These are phyloP conservation scores for Penicillium sp. DNA, from an alignment of 2,329 filamentous ascomycete species.

Conservation along the genomic window DNA sequence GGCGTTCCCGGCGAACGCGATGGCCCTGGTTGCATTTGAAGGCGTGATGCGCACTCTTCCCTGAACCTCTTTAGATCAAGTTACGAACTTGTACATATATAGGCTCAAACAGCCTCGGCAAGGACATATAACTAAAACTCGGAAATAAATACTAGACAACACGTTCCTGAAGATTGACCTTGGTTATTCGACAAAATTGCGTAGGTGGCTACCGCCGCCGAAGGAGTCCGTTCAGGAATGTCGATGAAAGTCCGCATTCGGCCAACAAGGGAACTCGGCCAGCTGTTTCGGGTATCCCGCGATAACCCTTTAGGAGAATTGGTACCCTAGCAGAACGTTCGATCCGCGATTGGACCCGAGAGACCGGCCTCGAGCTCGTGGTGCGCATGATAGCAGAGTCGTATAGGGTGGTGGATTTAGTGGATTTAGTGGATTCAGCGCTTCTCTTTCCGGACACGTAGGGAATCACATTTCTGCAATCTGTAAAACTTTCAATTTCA, in stretches of 20 bases:
- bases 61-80: slow-evolving; percentile 21
- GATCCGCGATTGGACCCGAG: slow-evolving; percentile 7
- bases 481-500: not conserved
- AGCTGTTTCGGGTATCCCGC: slow-evolving; percentile 14
- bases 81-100: slow-evolving; percentile 7
- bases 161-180: not conserved
- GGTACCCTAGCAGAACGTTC: not conserved
- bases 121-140: not conserved
- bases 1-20: slow-evolving; percentile 93
- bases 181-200: not conserved
- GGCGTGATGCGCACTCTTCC: slow-evolving; percentile 70
- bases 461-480: not conserved
- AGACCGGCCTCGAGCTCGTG: slow-evolving; percentile 3
- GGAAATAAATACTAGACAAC: not conserved
- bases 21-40: slow-evolving; percentile 91
- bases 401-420: not conserved
- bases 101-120: not conserved
- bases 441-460: slow-evolving; percentile 15
- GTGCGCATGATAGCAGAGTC: slow-evolving; percentile 5
- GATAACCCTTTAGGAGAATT: not conserved
- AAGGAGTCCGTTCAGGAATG: slow-evolving; percentile 12
- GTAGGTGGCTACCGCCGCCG: not conserved
- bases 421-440: not conserved
- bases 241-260: slow-evolving; percentile 12
- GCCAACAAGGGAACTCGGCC: slow-evolving; percentile 6